Base-by-base conservation (phyloP, 331 rosid genomes). In the Stylosanthes scabra region DNA sequence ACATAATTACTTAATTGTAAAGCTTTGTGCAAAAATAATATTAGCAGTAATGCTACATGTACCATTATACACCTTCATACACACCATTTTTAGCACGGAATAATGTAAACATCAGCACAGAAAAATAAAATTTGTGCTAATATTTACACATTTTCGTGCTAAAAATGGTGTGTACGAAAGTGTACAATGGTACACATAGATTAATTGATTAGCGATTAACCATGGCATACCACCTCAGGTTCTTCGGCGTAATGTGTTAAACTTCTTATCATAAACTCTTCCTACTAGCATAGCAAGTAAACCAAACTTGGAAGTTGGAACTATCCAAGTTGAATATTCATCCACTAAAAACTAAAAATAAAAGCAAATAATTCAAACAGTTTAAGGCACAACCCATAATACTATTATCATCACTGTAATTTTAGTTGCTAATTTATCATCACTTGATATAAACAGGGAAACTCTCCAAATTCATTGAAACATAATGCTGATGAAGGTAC, bases 401-500 rank as follows among this genome's bases (percentile, higher is more conserved):
- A 34, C 39, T 34, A 40, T 11, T 71, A 57, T 76, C 79, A 54
- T 76, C 57, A 31, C 57, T 27, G 12, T 57, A 57, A 29, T 63
- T 58, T 59, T 65, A 46, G 62, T 71, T 28, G 60, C 50, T 67
- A 49, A 79, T 58, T 80, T 77, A 70, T 74, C 73, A 79, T 64
- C 73, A 51, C 74, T 54, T 81, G 28, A 49, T 65, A n/a, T 70
- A 85, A 78, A 75, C 86, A 89, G 85, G 96, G 74, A 68, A 89
- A 78, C 80, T 63, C 90, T 27, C 96, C 86, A 60, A 83, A 80
- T 66, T 77, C 96, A 44, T 83, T 86, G 90, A 90, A 88, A 76
- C 91, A 88, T 74, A 59, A 31, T 51, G 87, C 83, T 11, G 96
- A 91, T 74, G 97, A 86, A 72, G 70, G 70, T 50, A 84, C 56